Conservation (phyloP, 257 asterid species). For the Petrea volubilis region DNA sequence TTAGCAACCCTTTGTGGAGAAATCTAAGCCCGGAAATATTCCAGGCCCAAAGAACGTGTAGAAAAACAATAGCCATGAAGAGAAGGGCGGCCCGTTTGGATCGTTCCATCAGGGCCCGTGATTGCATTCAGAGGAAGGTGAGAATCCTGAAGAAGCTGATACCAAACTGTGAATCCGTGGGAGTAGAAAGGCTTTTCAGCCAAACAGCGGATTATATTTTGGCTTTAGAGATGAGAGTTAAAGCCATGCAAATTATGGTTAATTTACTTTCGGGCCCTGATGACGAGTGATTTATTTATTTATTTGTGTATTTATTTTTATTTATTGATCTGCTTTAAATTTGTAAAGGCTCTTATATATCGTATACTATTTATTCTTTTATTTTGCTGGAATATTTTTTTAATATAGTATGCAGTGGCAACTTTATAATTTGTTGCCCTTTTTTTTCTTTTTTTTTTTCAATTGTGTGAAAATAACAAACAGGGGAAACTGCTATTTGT, state of each 20-base stretch:
- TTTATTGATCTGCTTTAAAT: not conserved
- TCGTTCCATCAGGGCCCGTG: conserved; percentile 21
- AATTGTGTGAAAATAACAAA: too few relatives aligned
- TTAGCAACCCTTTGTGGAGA: conserved; percentile 20
- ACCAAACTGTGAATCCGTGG: conserved; percentile 49
- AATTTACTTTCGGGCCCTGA: conserved; percentile 30
- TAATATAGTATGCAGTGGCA: too few relatives aligned
- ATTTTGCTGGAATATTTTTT: too few relatives aligned
- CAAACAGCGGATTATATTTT: conserved; percentile 64
- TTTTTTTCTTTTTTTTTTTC: too few relatives aligned
- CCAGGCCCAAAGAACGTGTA: conserved; percentile 16
- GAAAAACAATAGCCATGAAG: conserved; percentile 37
- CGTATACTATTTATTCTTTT: too few relatives aligned
- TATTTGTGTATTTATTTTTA: not conserved
- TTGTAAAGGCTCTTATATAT: conserved; percentile 1
- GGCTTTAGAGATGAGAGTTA: conserved; percentile 53
- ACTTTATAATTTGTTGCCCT: too few relatives aligned
- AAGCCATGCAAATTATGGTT: conserved; percentile 58
- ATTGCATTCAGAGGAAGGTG: conserved; percentile 44
- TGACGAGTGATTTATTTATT: not conserved
- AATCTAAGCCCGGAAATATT: not conserved
- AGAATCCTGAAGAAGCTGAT: conserved; percentile 53
- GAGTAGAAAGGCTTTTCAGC: conserved; percentile 45
- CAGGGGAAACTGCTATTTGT: too few relatives aligned
- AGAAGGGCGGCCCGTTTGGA: conserved; percentile 40